phyloP scores from a whole-genome alignment of 176 grass and related monocot genomes.

The Paspalum vaginatum region DNA sequence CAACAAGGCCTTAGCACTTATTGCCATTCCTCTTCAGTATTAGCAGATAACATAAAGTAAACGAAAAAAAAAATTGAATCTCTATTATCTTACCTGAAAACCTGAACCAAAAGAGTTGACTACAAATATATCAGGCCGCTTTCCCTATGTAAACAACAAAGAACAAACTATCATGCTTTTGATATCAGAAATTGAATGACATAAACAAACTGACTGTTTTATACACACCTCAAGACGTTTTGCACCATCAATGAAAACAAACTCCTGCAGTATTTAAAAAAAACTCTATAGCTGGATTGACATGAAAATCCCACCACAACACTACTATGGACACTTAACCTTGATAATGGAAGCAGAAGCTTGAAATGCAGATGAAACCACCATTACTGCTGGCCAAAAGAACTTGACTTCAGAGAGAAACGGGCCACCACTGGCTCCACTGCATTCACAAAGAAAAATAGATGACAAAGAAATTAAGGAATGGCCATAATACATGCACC shows the following conservation, averaged over 20 bases:
- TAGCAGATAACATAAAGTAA: conserved; percentile 23
- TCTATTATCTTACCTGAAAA: conserved; percentile 71
- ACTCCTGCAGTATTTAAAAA: conserved; percentile 56
- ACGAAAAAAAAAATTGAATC: conserved; percentile 13
- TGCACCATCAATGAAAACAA: conserved; percentile 95
- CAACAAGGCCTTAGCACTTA: not conserved
- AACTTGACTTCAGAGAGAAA: conserved; percentile 67
- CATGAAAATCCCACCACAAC: conserved; percentile 30
- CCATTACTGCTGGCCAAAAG: conserved; percentile 82
- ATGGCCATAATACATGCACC: not conserved
- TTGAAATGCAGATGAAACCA: conserved; percentile 83
- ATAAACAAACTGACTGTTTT: conserved; percentile 11
- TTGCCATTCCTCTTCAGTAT: not conserved
- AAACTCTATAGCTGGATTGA: conserved; percentile 28
- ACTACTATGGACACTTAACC: conserved; percentile 47
- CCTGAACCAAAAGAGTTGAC: conserved; percentile 95
- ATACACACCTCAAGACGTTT: conserved; percentile 77
- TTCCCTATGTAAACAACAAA: conserved; percentile 62
- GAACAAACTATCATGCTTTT: conserved; percentile 4
- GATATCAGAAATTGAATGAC: not conserved
- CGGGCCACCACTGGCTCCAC: conserved; percentile 65
- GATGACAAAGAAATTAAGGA: conserved; percentile 23
- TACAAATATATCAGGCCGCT: conserved; percentile 89
- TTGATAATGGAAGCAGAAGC: conserved; percentile 93
- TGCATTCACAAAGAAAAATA: conserved; percentile 47